phyloP scores from a whole-genome alignment of 192 early-diverging fungal genomes.

The Umbelopsis sp. region DNA sequence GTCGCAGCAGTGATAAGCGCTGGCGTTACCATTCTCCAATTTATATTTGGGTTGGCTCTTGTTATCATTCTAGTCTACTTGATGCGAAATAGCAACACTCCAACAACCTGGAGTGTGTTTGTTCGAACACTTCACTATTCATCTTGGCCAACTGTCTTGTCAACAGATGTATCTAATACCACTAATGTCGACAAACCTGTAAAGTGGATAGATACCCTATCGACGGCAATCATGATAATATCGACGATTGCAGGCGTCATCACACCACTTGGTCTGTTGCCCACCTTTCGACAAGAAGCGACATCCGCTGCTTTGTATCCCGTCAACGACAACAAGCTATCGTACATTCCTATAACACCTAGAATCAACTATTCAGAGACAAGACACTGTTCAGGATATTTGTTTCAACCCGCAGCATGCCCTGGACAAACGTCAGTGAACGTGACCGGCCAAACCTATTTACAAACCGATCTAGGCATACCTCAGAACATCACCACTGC shows the following conservation, averaged over 20 bases:
- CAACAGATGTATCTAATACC: background rate
- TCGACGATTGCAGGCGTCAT: background rate
- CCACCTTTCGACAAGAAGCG: background rate
- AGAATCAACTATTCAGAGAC: background rate
- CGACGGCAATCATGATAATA: background rate
- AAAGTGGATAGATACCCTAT: background rate
- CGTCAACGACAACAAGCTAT: background rate
- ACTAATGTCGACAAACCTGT: background rate
- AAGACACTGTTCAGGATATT: background rate
- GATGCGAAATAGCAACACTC: background rate
- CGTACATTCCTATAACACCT: background rate
- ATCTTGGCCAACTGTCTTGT: background rate
- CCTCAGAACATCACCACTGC: background rate
- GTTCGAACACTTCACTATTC: constrained; percentile 7
- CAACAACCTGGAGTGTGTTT: constrained; percentile 8
- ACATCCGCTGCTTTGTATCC: background rate
- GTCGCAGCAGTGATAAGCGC: constrained; percentile 9
- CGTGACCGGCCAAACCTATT: background rate
- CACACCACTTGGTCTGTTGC: background rate
- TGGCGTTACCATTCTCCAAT: constrained; percentile 12
- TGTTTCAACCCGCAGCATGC: background rate
- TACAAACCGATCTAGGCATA: background rate
- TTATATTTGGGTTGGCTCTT: background rate
- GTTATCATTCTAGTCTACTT: background rate
- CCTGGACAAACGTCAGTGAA: background rate